phyloP scores from a whole-genome alignment of 169 alveolate species.

The Babesia sp. region DNA sequence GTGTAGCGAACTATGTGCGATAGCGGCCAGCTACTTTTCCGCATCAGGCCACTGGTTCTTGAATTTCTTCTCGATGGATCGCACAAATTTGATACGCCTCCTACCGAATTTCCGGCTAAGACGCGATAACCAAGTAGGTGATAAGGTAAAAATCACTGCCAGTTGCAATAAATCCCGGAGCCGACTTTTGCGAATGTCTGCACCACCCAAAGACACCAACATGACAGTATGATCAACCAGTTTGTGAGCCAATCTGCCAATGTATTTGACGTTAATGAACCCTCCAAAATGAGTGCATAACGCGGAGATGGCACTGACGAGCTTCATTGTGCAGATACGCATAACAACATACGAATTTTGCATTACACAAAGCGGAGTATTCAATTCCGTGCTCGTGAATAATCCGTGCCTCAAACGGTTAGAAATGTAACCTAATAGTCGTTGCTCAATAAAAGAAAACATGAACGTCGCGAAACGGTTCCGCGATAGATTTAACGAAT shows the following conservation, averaged over 20 bases:
- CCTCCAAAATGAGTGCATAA: conserved; percentile 54
- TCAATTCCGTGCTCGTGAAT: conserved; percentile 40
- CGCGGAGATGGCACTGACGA: conserved; percentile 21
- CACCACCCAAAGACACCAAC: conserved; percentile 39
- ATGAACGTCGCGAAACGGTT: conserved; percentile 21
- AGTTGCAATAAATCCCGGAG: conserved; percentile 30
- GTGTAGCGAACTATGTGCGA: no score
- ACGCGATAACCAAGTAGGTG: conserved; percentile 9
- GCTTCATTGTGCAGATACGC: conserved; percentile 49
- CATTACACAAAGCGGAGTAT: conserved; percentile 37
- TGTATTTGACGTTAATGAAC: conserved; percentile 45
- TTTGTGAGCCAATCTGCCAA: conserved; percentile 34
- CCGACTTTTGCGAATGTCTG: conserved; percentile 7
- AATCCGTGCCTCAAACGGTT: conserved; percentile 56
- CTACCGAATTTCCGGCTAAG: conserved; percentile 8
- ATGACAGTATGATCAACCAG: conserved; percentile 27
- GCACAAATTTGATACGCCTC: conserved; percentile 7
- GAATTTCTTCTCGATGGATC: conserved; percentile 24
- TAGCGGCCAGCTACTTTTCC: no score
- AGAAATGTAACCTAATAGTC: conserved; percentile 53
- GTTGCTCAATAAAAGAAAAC: conserved; percentile 59
- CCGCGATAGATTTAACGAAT: conserved; percentile 32
- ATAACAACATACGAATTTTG: conserved; percentile 49
- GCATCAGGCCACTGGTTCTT: conserved; percentile 39
- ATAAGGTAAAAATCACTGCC: conserved; percentile 39